Evolutionary conservation across 805 yeast species (phyloP), one percentile per base, ranked within the genome.

Genomic region (Spathaspora passalidarum): DNA sequence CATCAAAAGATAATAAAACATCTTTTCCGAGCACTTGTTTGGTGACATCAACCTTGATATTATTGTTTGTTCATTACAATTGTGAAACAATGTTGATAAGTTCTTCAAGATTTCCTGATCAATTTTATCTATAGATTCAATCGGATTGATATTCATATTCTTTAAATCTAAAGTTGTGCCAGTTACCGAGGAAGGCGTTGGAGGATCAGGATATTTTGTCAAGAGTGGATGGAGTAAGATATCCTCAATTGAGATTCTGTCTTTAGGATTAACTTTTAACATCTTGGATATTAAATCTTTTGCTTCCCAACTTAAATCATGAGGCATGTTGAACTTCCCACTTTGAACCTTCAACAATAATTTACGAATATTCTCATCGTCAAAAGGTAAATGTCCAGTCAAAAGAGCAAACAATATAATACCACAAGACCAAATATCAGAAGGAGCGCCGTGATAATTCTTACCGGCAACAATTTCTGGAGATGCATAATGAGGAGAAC

Each of bases 351-450:
- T 94, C 54, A 89, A 70, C 42, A 94, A 73, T 52, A 94, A 72
- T 57, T 86, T 84, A 56, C 98, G 79, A 52, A 94, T 90, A 63
- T 90, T 90, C 54, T 92, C 97, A 66, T 94, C 97, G 66, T 94
- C 99, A 62, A 94, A 94, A 1, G 99, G 99, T 48, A 94, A 72
- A 63, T 94, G 92, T 34, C 98, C 99, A 0, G 98, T 91, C 39
- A 94, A 75, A 41, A 94, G 71, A 0, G 99, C 99, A 70, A 88
- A 94, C 46, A 94, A 72, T 44, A 94, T 94, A 50, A 94, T 88
- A 57, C 99, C 98, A 69, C 97, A 91, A 5, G 96, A 91, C 99
- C 99, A 94, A 45, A 94, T 91, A 66, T 94, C 99, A 25, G 95
- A 84, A 36, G 96, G 97, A 23, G 96, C 90, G 11, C 99, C 99